Evolutionary conservation across 345 rosid species (phyloP).

Genomic region (Boechera stricta): DNA sequence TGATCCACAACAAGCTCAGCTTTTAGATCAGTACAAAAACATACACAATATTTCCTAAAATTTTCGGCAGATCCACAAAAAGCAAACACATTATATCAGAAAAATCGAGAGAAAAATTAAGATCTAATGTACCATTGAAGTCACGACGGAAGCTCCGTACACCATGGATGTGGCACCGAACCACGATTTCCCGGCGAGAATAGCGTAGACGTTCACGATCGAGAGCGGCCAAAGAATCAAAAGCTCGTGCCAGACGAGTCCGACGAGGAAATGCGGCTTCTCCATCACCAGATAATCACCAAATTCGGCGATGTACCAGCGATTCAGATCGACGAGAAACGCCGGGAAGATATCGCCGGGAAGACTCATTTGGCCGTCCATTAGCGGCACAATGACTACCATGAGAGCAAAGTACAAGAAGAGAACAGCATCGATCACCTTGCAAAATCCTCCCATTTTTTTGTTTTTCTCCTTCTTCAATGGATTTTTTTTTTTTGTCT

Average conservation of each 20-base stretch:
- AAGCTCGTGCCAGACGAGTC: slow-evolving; percentile 66
- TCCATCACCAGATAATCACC: slow-evolving; percentile 63
- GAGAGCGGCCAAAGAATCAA: slow-evolving; percentile 77
- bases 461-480: no score
- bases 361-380: slow-evolving; percentile 61
- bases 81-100: neutral
- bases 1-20: neutral
- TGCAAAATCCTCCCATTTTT: slow-evolving; percentile 54
- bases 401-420: slow-evolving; percentile 57
- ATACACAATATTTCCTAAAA: neutral
- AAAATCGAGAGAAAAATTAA: neutral
- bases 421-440: slow-evolving; percentile 61
- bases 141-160: slow-evolving; percentile 64
- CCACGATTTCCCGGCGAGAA: slow-evolving; percentile 65
- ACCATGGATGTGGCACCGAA: slow-evolving; percentile 64
- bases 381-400: slow-evolving; percentile 55
- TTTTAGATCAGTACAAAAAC: neutral
- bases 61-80: neutral
- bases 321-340: slow-evolving; percentile 52
- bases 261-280: slow-evolving; percentile 78
- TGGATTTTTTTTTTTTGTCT: no score
- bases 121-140: slow-evolving; percentile 62
- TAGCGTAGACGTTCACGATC: slow-evolving; percentile 57
- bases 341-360: slow-evolving; percentile 57
- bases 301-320: slow-evolving; percentile 46